A percentile compares a stretch with the other conserved stretches of the same genome.
Evolutionary conservation across 1,284 basidiomycete species (phyloP).

Genomic region (Puccinia novopanici): DNA sequence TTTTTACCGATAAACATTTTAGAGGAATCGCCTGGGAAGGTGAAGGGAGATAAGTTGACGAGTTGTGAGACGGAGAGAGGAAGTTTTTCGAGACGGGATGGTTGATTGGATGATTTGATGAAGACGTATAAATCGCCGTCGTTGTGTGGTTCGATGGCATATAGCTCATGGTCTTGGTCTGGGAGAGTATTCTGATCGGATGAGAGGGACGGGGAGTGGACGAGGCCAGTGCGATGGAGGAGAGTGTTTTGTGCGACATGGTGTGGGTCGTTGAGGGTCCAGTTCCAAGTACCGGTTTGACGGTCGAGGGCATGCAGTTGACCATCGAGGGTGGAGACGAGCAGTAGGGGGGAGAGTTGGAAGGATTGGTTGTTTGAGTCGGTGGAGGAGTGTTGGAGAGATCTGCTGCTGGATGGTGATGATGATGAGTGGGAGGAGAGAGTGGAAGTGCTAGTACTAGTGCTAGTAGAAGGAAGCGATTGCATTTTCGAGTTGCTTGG

Average conservation of each 20-base stretch:
- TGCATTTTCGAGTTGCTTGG: too few relatives aligned
- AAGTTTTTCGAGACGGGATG: slow-evolving; percentile 70
- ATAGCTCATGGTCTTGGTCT: slow-evolving; percentile 66
- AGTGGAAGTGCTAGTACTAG: neutral
- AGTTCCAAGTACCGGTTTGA: slow-evolving; percentile 71
- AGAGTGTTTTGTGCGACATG: slow-evolving; percentile 60
- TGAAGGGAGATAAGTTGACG: slow-evolving; percentile 82
- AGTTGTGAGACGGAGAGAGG: slow-evolving; percentile 82
- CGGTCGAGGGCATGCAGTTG: slow-evolving; percentile 83
- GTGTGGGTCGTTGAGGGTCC: slow-evolving; percentile 70
- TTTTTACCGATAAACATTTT: slow-evolving; percentile 81
- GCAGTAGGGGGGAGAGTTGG: slow-evolving; percentile 65
- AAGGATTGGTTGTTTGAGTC: slow-evolving; percentile 24
- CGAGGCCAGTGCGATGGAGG: slow-evolving; percentile 44
- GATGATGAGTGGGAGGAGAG: slow-evolving; percentile 2
- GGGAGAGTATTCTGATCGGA: slow-evolving; percentile 40
- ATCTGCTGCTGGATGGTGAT: too few relatives aligned
- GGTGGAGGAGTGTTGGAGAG: neutral
- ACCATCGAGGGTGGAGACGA: slow-evolving; percentile 86
- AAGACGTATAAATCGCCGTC: slow-evolving; percentile 80
- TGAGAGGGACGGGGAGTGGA: slow-evolving; percentile 51
- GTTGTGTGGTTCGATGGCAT: slow-evolving; percentile 85
- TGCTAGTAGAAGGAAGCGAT: too few relatives aligned
- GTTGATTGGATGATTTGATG: slow-evolving; percentile 64
- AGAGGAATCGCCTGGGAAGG: slow-evolving; percentile 70